phyloP scores from a whole-genome alignment of 495 filamentous ascomycete species.

The Diplogelasinospora grovesii region DNA sequence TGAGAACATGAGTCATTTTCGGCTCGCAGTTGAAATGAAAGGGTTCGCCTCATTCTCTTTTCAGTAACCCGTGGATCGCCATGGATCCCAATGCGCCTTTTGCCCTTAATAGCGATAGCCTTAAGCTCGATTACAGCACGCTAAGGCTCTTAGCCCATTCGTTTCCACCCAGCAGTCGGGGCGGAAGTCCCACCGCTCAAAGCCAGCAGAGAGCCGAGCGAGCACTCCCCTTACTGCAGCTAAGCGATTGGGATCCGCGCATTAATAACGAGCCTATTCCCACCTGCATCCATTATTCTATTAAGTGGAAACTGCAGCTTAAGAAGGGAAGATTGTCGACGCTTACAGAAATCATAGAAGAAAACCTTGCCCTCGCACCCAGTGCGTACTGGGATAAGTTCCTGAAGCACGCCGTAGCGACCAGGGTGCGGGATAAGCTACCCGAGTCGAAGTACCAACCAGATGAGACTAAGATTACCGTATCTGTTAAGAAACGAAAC shows the following conservation, averaged over 20 bases:
- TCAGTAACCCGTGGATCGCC: background rate
- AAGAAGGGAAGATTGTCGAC: constrained; percentile 6
- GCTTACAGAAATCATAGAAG: constrained; percentile 7
- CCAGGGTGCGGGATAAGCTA: constrained; percentile 5
- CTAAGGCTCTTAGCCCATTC: background rate
- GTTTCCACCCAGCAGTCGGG: background rate
- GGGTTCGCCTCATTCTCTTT: background rate
- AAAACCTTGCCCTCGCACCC: constrained; percentile 4
- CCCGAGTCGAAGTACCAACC: constrained; percentile 5
- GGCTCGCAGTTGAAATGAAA: too few relatives aligned
- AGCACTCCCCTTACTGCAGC: background rate
- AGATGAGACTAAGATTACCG: constrained; percentile 4
- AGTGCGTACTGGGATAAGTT: constrained; percentile 4
- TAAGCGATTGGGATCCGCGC: background rate
- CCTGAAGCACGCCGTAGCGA: constrained; percentile 4
- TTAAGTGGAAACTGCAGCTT: constrained; percentile 5
- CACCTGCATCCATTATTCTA: constrained; percentile 5
- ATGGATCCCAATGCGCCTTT: background rate
- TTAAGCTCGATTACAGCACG: background rate
- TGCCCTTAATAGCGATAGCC: background rate
- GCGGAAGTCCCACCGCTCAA: background rate
- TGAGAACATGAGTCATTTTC: too few relatives aligned
- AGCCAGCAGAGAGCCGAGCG: background rate
- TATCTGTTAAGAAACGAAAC: constrained; percentile 4
- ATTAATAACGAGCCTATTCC: constrained; percentile 2